Percentiles rank a stretch among this genome's conserved stretches.
Evolutionary conservation across 169 alveolate genomes (phyloP).

Genomic region (Theileria orientalis): DNA sequence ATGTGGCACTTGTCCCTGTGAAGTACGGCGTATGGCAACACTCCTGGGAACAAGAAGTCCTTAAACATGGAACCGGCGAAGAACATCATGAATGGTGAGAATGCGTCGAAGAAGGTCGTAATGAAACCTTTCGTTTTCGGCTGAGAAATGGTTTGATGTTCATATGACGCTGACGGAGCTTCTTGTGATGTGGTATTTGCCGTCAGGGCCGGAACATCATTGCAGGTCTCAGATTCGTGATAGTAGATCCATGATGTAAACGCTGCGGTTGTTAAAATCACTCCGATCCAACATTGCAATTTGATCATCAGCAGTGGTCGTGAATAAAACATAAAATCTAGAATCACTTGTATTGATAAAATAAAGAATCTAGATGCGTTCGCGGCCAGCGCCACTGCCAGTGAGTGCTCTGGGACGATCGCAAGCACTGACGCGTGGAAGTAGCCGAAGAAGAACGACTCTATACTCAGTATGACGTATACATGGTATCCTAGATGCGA

Average conservation of each 20-base stretch:
- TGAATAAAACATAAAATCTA: no score
- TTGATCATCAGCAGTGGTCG: constrained; percentile 11
- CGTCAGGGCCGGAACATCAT: background rate
- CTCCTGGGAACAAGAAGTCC: background rate
- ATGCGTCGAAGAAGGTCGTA: background rate
- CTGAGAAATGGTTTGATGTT: no score
- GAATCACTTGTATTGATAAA: no score
- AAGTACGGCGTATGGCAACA: constrained; percentile 4
- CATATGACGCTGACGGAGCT: no score
- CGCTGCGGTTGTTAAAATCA: background rate
- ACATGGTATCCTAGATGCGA: background rate
- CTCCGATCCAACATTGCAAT: background rate
- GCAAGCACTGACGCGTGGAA: constrained; percentile 26
- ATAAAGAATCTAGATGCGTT: no score
- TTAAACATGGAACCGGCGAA: no score
- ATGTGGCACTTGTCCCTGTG: no score
- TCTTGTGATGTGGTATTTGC: background rate
- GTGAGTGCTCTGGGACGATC: constrained; percentile 21
- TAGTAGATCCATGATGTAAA: background rate
- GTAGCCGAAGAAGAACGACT: constrained; percentile 15
- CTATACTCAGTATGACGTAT: background rate
- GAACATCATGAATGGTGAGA: constrained; percentile 17
- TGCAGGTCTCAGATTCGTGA: background rate
- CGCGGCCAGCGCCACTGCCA: no score
- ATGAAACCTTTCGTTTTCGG: no score